Evolutionary conservation across 495 filamentous ascomycete genomes (phyloP).

Genomic region (Acidomyces sp.): DNA sequence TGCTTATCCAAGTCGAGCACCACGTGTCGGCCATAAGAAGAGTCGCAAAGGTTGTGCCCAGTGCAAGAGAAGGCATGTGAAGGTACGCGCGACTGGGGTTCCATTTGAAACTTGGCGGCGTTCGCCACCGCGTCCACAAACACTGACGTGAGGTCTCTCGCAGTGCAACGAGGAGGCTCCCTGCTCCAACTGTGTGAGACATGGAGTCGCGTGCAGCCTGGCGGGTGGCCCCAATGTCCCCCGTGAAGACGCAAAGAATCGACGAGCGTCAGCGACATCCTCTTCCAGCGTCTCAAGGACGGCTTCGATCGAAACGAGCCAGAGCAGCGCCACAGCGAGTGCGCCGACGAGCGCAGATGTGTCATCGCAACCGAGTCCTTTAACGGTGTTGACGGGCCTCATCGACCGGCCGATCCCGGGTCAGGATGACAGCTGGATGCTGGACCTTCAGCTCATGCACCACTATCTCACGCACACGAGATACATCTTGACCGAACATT

Average conservation of each 20-base stretch:
- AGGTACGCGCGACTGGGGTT: constrained; percentile 4
- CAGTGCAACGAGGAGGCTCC: constrained; percentile 18
- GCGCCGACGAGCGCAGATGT: not conserved
- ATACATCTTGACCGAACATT: constrained; percentile 8
- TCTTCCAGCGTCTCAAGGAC: constrained; percentile 8
- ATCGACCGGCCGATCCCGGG: constrained; percentile 10
- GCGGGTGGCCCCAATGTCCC: constrained; percentile 15
- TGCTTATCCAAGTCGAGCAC: constrained; percentile 6
- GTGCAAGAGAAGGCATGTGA: constrained; percentile 18
- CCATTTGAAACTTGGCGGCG: not conserved
- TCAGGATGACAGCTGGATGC: constrained; percentile 8
- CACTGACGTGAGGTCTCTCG: constrained; percentile 4
- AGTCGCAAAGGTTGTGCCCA: constrained; percentile 17
- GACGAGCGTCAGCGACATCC: constrained; percentile 12
- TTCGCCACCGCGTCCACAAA: not conserved
- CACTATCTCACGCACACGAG: constrained; percentile 11
- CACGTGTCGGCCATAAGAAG: constrained; percentile 19
- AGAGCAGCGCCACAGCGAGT: constrained; percentile 1
- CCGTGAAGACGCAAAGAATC: constrained; percentile 12
- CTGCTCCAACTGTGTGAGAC: constrained; percentile 17
- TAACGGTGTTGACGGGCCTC: constrained; percentile 12
- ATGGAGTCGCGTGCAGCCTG: constrained; percentile 15
- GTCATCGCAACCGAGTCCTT: constrained; percentile 5
- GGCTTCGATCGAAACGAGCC: constrained; percentile 1
- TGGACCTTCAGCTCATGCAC: constrained; percentile 19